These are phyloP conservation scores for Tricholoma flavovirens DNA, from an alignment of 768 basidiomycete genomes.

Conservation along the genomic window DNA sequence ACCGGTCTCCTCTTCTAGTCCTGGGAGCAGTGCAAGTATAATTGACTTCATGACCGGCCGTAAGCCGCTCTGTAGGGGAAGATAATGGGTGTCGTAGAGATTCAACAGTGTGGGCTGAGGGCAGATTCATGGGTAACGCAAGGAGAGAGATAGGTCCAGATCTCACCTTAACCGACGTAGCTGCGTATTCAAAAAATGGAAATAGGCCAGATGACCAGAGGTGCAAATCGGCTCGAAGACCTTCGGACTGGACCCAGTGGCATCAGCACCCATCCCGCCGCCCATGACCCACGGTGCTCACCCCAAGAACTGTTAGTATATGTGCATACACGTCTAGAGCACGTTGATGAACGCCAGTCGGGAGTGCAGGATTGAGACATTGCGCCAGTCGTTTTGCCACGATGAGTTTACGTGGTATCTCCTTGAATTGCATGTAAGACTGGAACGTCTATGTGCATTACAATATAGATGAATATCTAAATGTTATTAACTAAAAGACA, in stretches of 20 bases:
- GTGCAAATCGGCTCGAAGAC: slow-evolving; percentile 77
- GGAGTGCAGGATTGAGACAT: slow-evolving; percentile 95
- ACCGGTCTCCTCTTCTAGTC: slow-evolving; percentile 94
- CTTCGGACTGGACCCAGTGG: slow-evolving; percentile 68
- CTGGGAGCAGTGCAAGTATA: slow-evolving; percentile 88
- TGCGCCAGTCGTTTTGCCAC: slow-evolving; percentile 94
- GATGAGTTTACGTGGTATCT: slow-evolving; percentile 90
- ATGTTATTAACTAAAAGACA: slow-evolving; percentile 4
- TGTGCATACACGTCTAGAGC: slow-evolving; percentile 94
- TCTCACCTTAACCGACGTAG: slow-evolving; percentile 92
- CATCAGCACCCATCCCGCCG: slow-evolving; percentile 2
- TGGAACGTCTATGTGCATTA: slow-evolving; percentile 68
- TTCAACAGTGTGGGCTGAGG: slow-evolving; percentile 76
- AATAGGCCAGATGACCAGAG: slow-evolving; percentile 96
- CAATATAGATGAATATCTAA: neutral
- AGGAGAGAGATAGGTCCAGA: neutral
- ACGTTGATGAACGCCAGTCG: slow-evolving; percentile 94
- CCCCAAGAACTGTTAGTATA: slow-evolving; percentile 86
- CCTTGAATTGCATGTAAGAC: slow-evolving; percentile 89
- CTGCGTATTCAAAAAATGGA: slow-evolving; percentile 97
- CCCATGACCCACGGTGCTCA: slow-evolving; percentile 33
- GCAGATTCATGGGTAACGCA: neutral
- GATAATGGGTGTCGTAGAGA: slow-evolving; percentile 89
- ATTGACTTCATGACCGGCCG: slow-evolving; percentile 93
- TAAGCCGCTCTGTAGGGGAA: slow-evolving; percentile 75